phyloP scores from a whole-genome alignment of 331 rosid species.

The Rosa hybrid region DNA sequence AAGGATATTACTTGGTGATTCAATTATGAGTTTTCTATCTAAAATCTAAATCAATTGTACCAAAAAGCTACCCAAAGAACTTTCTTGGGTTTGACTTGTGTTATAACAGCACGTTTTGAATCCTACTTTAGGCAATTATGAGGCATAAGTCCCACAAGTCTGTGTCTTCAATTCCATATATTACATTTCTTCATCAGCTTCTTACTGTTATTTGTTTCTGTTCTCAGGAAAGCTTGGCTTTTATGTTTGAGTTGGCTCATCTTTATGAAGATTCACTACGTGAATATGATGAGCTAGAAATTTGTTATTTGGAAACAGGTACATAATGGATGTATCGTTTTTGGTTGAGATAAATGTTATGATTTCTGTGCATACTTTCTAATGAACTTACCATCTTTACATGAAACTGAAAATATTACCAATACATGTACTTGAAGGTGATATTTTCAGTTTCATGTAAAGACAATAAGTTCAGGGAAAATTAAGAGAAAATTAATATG shows the following conservation, averaged over 20 bases:
- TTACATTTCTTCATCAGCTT: slow-evolving; percentile 12
- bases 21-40: background rate
- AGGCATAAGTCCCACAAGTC: slow-evolving; percentile 1
- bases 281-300: slow-evolving; percentile 88
- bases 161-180: slow-evolving; percentile 9
- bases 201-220: slow-evolving; percentile 25
- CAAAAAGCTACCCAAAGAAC: background rate
- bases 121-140: slow-evolving; percentile 3
- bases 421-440: background rate
- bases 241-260: slow-evolving; percentile 94
- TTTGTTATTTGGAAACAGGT: slow-evolving; percentile 95
- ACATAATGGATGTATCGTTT: slow-evolving; percentile 21
- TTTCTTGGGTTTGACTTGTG: background rate
- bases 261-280: slow-evolving; percentile 96
- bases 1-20: slow-evolving; percentile 15
- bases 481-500: background rate
- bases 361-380: background rate
- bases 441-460: slow-evolving; percentile 11
- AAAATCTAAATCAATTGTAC: background rate
- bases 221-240: slow-evolving; percentile 96
- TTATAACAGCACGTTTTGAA: slow-evolving; percentile 8
- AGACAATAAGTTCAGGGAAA: background rate
- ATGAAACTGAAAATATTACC: background rate
- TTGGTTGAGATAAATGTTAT: slow-evolving; percentile 25
- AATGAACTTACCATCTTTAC: slow-evolving; percentile 15